Conservation (phyloP, 768 basidiomycete genomes). For the Pulveroboletus sp. region DNA sequence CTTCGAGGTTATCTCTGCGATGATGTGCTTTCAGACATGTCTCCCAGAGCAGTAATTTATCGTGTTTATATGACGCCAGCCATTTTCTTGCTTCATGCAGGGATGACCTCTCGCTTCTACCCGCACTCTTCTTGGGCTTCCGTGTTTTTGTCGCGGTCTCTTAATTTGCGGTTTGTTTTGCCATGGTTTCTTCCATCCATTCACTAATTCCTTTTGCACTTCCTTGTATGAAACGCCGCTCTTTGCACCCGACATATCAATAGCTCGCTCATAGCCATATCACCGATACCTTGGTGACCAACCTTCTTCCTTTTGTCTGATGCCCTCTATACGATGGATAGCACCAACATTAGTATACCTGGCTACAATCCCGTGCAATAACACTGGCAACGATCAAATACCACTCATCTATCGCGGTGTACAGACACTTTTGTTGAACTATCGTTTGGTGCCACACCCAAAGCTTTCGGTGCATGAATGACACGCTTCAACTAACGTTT, state of each 20-base stretch:
- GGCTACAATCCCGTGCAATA: neutral
- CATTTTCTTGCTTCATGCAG: slow-evolving; percentile 7
- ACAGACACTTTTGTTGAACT: neutral
- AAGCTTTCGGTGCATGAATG: no score
- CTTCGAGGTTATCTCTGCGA: slow-evolving; percentile 5
- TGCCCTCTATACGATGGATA: neutral
- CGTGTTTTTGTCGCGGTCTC: slow-evolving; percentile 2
- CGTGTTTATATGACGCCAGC: slow-evolving; percentile 23
- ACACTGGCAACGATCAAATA: neutral
- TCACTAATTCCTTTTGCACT: slow-evolving; percentile 11
- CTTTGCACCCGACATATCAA: slow-evolving; percentile 3
- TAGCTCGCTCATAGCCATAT: slow-evolving; percentile 2
- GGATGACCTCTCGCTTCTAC: slow-evolving; percentile 8
- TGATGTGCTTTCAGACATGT: slow-evolving; percentile 1
- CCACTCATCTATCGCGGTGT: neutral
- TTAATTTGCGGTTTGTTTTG: slow-evolving; percentile 3
- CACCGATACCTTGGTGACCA: neutral
- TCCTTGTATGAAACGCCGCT: slow-evolving; percentile 4
- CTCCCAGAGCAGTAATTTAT: slow-evolving; percentile 24
- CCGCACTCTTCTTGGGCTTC: slow-evolving; percentile 9
- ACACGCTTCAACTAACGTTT: no score
- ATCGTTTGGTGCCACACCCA: no score
- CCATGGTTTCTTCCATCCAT: neutral
- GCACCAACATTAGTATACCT: neutral
- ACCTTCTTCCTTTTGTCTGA: neutral